Evolutionary conservation across 345 rosid genomes (phyloP).

Genomic region (Psidium guajava): DNA sequence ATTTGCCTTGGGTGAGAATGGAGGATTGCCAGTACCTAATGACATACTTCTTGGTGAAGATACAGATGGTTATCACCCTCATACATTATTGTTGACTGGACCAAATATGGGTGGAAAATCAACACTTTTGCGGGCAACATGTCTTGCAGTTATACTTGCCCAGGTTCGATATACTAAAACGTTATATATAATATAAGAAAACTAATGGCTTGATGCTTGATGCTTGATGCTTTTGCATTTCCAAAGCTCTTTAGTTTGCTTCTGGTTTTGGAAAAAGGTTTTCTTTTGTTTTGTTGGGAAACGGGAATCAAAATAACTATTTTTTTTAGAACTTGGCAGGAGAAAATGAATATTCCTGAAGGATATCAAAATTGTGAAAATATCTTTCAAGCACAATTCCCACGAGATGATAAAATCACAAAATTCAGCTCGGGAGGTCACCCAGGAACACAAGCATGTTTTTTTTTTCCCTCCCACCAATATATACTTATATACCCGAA

Average conservation of each 20-base stretch:
- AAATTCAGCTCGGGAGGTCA: background rate
- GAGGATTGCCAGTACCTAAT: conserved; percentile 72
- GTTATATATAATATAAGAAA: background rate
- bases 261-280: background rate
- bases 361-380: background rate
- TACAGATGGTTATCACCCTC: conserved; percentile 32
- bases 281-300: background rate
- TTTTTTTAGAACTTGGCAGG: background rate
- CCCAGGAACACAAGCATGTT: background rate
- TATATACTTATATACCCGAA: background rate
- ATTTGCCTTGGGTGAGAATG: conserved; percentile 61
- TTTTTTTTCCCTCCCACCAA: no score
- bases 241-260: background rate
- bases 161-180: conserved; percentile 43
- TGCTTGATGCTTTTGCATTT: background rate
- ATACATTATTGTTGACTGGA: conserved; percentile 70
- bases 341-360: background rate
- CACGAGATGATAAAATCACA: background rate
- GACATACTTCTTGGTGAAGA: conserved; percentile 62
- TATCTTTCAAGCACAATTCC: background rate
- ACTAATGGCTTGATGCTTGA: no score
- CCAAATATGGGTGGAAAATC: conserved; percentile 99
- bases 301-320: background rate
- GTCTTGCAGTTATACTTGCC: conserved; percentile 77
- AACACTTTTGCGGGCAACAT: conserved; percentile 89